Evolutionary conservation across 768 basidiomycete genomes (phyloP).

Genomic region (Psilocybe sp.): DNA sequence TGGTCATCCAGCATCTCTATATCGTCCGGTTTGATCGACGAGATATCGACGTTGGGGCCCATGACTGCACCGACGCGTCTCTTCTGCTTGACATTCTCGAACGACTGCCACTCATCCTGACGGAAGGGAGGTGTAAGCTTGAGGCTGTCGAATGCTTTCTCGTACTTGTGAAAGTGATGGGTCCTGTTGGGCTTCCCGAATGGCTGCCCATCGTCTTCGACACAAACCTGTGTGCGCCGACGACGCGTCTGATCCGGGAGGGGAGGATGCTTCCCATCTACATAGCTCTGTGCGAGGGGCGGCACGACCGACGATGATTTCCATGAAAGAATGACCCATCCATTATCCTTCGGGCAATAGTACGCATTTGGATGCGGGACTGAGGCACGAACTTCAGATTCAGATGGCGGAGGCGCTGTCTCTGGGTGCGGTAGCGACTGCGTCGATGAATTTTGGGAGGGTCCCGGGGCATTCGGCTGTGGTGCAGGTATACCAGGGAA

Average conservation of each 20-base stretch:
- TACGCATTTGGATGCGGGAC: conserved; percentile 82
- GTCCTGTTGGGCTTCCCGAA: conserved; percentile 55
- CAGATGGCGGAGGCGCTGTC: conserved; percentile 31
- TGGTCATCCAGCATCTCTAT: conserved; percentile 31
- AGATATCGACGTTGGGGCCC: conserved; percentile 40
- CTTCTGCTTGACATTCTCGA: conserved; percentile 47
- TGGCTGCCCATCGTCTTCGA: conserved; percentile 45
- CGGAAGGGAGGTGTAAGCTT: conserved; percentile 62
- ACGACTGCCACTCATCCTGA: conserved; percentile 58
- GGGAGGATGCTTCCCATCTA: conserved; percentile 32
- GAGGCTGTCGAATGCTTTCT: conserved; percentile 64
- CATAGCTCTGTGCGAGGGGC: conserved; percentile 57
- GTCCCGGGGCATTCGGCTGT: conserved; percentile 19
- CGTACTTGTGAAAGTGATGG: conserved; percentile 81
- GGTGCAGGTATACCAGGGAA: conserved; percentile 13
- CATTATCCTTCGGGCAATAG: conserved; percentile 79
- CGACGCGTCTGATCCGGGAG: conserved; percentile 59
- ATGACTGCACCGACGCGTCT: conserved; percentile 40
- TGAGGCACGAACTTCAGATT: conserved; percentile 62
- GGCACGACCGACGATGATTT: conserved; percentile 60
- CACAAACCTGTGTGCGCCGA: conserved; percentile 46
- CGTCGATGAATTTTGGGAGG: conserved; percentile 13
- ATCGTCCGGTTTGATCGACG: conserved; percentile 33
- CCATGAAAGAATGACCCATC: conserved; percentile 78
- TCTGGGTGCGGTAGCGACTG: conserved; percentile 6